These are phyloP conservation scores for Castanea sativa DNA, from an alignment of 306 rosid species.

Conservation along the genomic window DNA sequence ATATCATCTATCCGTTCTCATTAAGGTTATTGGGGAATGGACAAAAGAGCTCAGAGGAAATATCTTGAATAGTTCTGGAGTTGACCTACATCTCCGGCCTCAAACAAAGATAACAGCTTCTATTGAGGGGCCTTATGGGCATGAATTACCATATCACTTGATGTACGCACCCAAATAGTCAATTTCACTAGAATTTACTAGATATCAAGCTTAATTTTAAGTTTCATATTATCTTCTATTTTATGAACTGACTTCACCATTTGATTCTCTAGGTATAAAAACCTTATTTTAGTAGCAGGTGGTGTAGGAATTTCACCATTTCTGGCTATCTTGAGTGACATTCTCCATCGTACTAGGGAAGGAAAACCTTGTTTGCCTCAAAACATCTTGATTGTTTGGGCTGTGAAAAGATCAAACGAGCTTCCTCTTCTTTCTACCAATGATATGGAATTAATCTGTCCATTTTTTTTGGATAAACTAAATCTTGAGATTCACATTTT, in stretches of 20 bases:
- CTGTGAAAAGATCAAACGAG: conserved; percentile 69
- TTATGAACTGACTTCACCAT: not conserved
- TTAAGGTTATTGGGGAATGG: conserved; percentile 93
- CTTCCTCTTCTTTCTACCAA: conserved; percentile 71
- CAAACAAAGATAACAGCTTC: conserved; percentile 51
- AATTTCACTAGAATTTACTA: not conserved
- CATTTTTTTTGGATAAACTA: conserved; percentile 50
- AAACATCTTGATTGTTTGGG: conserved; percentile 75
- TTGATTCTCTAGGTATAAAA: no score
- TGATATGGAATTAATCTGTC: conserved; percentile 68
- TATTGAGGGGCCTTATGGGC: conserved; percentile 95
- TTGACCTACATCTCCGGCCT: conserved; percentile 25
- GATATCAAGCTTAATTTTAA: not conserved
- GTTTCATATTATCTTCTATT: conserved; percentile 3
- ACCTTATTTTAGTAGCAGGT: no score
- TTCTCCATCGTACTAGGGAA: conserved; percentile 34
- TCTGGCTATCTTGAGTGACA: no score
- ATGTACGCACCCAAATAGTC: conserved; percentile 37
- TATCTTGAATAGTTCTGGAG: conserved; percentile 31
- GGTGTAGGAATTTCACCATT: no score
- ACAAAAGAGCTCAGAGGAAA: conserved; percentile 49
- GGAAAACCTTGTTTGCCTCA: conserved; percentile 68
- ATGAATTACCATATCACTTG: conserved; percentile 81
- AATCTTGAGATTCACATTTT: conserved; percentile 55
- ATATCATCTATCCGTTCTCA: conserved; percentile 65